phyloP scores from a whole-genome alignment of 192 early-diverging fungal species.

The Entrophospora sp. region DNA sequence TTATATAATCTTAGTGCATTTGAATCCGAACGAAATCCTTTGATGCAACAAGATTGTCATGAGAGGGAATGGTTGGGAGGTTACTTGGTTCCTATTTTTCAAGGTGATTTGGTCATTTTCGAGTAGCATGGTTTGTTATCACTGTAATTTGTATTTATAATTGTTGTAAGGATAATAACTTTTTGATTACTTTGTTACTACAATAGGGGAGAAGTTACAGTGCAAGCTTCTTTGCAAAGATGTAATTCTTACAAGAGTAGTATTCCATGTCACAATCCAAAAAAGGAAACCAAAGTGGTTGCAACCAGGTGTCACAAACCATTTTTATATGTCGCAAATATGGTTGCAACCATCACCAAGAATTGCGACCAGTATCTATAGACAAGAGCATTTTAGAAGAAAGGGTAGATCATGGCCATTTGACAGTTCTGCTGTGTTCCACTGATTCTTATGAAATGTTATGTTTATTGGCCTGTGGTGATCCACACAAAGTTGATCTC shows the following conservation, averaged over 20 bases:
- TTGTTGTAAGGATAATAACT: not conserved
- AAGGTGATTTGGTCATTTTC: constrained; percentile 19
- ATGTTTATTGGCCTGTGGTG: constrained; percentile 20
- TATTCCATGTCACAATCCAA: no score
- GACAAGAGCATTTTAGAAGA: constrained; percentile 22
- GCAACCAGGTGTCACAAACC: no score
- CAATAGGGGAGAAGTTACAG: not conserved
- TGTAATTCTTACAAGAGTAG: constrained; percentile 10
- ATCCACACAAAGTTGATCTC: constrained; percentile 5
- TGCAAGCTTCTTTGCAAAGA: not conserved
- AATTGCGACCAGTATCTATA: no score
- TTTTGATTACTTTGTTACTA: constrained; percentile 11
- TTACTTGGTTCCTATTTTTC: constrained; percentile 22
- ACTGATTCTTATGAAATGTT: constrained; percentile 12
- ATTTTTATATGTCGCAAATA: no score
- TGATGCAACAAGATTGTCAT: constrained; percentile 13
- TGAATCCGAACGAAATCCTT: constrained; percentile 10
- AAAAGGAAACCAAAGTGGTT: no score
- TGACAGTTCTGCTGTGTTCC: constrained; percentile 12
- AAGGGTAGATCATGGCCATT: constrained; percentile 8
- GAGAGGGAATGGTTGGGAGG: constrained; percentile 16
- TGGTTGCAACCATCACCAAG: no score
- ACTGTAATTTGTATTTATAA: not conserved
- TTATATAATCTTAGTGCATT: constrained; percentile 13
- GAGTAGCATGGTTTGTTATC: constrained; percentile 17